Evolutionary conservation across 257 asterid species (phyloP).

Genomic region (Nicotiana otophora): DNA sequence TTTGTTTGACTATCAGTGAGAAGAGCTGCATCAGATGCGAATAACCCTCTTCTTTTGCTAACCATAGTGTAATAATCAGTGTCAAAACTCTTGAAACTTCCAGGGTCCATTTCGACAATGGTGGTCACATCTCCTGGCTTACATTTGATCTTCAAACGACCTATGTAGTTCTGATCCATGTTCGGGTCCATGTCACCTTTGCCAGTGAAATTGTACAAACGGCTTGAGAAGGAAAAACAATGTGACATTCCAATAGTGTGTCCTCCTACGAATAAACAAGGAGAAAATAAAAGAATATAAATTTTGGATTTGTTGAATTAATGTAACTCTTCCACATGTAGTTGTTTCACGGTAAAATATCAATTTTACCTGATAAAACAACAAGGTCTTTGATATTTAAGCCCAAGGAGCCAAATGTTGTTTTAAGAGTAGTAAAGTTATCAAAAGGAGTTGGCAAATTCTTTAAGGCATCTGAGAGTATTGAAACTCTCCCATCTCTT

Average conservation of each 20-base stretch:
- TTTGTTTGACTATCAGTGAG: neutral
- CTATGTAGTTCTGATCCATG: conserved; percentile 37
- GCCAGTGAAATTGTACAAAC: conserved; percentile 53
- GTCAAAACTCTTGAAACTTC: conserved; percentile 34
- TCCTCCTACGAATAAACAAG: conserved; percentile 28
- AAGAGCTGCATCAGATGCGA: conserved; percentile 15
- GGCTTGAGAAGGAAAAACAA: conserved; percentile 37
- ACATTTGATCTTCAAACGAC: conserved; percentile 21
- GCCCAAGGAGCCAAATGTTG: conserved; percentile 8
- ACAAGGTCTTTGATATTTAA: conserved; percentile 16
- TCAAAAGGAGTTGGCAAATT: conserved; percentile 20
- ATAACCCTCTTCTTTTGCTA: neutral
- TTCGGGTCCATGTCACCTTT: conserved; percentile 40
- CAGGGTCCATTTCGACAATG: conserved; percentile 45
- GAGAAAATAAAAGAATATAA: neutral
- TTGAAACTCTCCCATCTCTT: conserved; percentile 63
- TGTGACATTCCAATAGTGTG: conserved; percentile 58
- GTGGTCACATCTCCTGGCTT: conserved; percentile 25
- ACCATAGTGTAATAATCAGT: neutral
- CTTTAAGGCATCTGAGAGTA: conserved; percentile 30
- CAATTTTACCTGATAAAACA: conserved; percentile 16
- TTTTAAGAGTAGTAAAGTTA: conserved; percentile 8
- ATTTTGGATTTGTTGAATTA: neutral
- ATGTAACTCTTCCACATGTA: neutral
- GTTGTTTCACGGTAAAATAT: too few relatives aligned